Percentiles rank a stretch among this genome's conserved stretches.
phyloP scores from a whole-genome alignment of 2,329 filamentous ascomycete genomes.

The Paracoccidioides lutzii region DNA sequence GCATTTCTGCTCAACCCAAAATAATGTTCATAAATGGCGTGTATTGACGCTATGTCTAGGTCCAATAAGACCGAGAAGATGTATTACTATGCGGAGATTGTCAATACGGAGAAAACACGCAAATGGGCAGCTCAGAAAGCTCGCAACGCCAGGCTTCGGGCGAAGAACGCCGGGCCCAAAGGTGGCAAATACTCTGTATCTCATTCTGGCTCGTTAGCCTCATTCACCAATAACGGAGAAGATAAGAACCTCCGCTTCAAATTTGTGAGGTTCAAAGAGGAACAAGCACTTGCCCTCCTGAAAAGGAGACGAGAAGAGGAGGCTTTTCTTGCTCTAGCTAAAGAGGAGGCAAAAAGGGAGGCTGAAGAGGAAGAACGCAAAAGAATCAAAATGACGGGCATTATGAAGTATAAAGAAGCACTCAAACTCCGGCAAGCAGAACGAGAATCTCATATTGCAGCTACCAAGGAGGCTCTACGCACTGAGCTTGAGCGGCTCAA shows the following conservation, averaged over 20 bases:
- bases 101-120: conserved; percentile 1
- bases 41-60: background rate
- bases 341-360: background rate
- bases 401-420: conserved; percentile 4
- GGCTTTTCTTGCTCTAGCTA: background rate
- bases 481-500: background rate
- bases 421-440: background rate
- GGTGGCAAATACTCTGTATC: background rate
- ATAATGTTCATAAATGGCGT: background rate
- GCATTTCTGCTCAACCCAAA: background rate
- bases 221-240: background rate
- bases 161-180: background rate
- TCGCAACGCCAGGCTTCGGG: conserved; percentile 2
- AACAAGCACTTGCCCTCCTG: background rate
- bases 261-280: conserved; percentile 1
- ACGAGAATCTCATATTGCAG: background rate
- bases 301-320: background rate
- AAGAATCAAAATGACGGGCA: conserved; percentile 1
- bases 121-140: conserved; percentile 1
- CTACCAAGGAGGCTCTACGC: conserved; percentile 1
- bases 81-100: conserved; percentile 4
- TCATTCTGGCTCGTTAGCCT: background rate
- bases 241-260: background rate
- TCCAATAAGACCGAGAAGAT: background rate
- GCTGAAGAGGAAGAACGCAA: background rate